Base-by-base conservation (phyloP, 225 moss, liverwort and hornwort species). In the Neckera pumila region DNA sequence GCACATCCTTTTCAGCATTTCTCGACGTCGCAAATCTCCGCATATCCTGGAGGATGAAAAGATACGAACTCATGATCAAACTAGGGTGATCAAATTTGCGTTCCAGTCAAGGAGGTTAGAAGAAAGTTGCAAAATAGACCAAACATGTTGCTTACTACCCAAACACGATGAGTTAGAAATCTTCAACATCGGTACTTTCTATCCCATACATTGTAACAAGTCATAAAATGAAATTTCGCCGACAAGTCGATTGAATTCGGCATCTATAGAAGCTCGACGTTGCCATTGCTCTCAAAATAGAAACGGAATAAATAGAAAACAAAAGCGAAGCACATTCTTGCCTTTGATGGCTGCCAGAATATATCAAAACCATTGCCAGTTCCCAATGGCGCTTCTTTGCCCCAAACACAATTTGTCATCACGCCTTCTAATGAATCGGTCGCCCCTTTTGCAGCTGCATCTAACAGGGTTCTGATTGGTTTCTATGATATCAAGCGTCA, bases 371-470 rank as follows among this genome's bases (percentile, higher is more conserved):
- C 86, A 45, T 85, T 90, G 88, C 96, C 97, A 73, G 95, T 97
- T 89, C 96, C 97, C 80, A 97, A 60, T 23, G 97, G 97, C 13
- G 96, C 96, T 95, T 95, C 95, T 91, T 95, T 92, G 82, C 97
- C 94, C 95, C 96, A 97, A 81, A 95, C 93, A 90, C 94, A 97
- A 84, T 85, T 95, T 81, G 95, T 90, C 91, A 97, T 90, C 12
- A 97, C 96, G 63, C 96, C 93, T 73, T 91, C 91, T 89, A 97
- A 77, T 60, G 87, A 82, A 85, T 97, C 97, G 58, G 79, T 90
- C 12, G 94, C 94, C 43, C 97, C 98, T 87, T 92, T 97, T 84
- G 89, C 94, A 60, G 94, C 97, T 76, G 97, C 98, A 87, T 95
- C 94, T 89, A 96, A 88, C 76, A 99, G 93, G 72, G 93, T 99